Conservation (phyloP, 2,329 filamentous ascomycete genomes). For the Didymella exigua region DNA sequence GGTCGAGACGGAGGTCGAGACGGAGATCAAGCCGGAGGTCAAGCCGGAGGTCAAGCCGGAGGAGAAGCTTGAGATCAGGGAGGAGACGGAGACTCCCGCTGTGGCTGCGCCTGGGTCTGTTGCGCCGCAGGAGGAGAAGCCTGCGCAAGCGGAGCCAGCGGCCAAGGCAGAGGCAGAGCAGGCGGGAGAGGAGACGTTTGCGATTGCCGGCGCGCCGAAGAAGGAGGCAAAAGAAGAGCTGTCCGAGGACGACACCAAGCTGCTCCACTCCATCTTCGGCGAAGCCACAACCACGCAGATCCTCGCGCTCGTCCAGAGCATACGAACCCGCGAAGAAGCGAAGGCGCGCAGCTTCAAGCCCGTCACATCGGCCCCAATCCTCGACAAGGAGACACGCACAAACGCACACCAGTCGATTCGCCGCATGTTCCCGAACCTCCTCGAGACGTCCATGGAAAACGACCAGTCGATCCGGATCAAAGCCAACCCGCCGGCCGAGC, state of each 20-base stretch:
- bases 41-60: constrained; percentile 23
- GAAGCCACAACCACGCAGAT: constrained; percentile 57
- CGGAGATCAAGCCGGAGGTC: constrained; percentile 6
- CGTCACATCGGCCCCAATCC: constrained; percentile 60
- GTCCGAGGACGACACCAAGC: constrained; percentile 46
- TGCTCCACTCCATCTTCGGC: constrained; percentile 58
- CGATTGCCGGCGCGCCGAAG: constrained; percentile 23
- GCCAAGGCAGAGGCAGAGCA: not conserved
- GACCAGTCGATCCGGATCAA: constrained; percentile 69
- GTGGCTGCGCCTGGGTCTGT: constrained; percentile 28
- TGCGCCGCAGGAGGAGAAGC: constrained; percentile 20
- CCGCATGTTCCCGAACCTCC: constrained; percentile 75
- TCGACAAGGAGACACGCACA: constrained; percentile 66
- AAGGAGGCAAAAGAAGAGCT: constrained; percentile 31
- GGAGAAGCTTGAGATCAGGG: constrained; percentile 24
- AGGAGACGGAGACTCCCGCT: constrained; percentile 25
- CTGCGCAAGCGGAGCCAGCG: constrained; percentile 26
- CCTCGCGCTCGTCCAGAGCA: constrained; percentile 60
- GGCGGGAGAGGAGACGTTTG: constrained; percentile 29
- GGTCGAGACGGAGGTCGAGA: not conserved
- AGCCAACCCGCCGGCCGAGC: constrained; percentile 49
- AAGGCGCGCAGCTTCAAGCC: constrained; percentile 62
- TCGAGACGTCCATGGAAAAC: constrained; percentile 78
- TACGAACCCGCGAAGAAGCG: constrained; percentile 60
- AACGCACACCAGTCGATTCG: constrained; percentile 71